These are phyloP conservation scores for Aureobasidium subglaciale DNA, from an alignment of 2,329 filamentous ascomycete genomes.

Conservation along the genomic window DNA sequence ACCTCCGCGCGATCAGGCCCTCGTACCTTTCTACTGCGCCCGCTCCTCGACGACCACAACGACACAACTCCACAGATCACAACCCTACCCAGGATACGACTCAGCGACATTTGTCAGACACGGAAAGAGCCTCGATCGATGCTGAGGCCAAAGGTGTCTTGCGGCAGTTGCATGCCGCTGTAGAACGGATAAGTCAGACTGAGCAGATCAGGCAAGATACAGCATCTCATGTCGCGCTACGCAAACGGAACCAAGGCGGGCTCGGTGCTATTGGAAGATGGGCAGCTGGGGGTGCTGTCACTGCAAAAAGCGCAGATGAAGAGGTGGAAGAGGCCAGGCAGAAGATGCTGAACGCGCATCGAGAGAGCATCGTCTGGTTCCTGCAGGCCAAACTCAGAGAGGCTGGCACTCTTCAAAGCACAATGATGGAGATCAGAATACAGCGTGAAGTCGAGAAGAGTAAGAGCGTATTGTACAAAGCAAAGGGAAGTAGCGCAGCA, in stretches of 20 bases:
- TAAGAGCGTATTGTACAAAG: slow-evolving; percentile 74
- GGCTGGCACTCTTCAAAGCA: slow-evolving; percentile 70
- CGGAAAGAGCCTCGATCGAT: slow-evolving; percentile 79
- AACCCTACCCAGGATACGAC: slow-evolving; percentile 30
- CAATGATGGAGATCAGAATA: slow-evolving; percentile 88
- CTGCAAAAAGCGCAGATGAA: slow-evolving; percentile 58
- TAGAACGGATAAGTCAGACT: slow-evolving; percentile 70
- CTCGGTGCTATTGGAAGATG: slow-evolving; percentile 62
- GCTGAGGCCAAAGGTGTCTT: slow-evolving; percentile 79
- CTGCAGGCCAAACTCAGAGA: slow-evolving; percentile 67
- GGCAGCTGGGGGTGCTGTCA: slow-evolving; percentile 51
- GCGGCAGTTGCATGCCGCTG: slow-evolving; percentile 74
- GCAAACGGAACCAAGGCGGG: slow-evolving; percentile 56
- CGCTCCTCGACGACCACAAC: slow-evolving; percentile 41
- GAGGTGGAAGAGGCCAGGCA: slow-evolving; percentile 62
- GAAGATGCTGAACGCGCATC: slow-evolving; percentile 59
- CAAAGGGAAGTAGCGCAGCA: slow-evolving; percentile 30
- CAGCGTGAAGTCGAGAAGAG: slow-evolving; percentile 82
- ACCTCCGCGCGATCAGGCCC: slow-evolving; percentile 77
- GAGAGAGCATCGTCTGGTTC: slow-evolving; percentile 80
- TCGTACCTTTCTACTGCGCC: slow-evolving; percentile 82
- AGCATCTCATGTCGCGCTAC: slow-evolving; percentile 60
- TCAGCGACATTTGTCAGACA: slow-evolving; percentile 62
- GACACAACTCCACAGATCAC: slow-evolving; percentile 26
- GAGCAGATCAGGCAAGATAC: slow-evolving; percentile 77